Percentiles rank a stretch among this genome's conserved stretches.
Conservation (phyloP, 176 grass and related monocot species). For the Microstegium vimineum region DNA sequence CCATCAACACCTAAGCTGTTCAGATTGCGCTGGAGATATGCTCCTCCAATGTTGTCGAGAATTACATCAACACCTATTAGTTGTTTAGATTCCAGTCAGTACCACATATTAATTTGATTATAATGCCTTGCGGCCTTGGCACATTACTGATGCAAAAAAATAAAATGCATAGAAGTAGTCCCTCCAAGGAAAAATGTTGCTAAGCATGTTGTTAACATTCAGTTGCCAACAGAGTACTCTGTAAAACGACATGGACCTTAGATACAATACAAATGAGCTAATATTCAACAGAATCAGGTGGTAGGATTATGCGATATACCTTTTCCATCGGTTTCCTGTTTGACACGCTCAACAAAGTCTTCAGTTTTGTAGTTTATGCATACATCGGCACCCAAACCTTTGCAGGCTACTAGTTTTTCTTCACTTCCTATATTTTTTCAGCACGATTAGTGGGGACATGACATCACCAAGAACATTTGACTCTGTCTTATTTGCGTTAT, state of each 20-base stretch:
- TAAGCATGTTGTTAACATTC: neutral
- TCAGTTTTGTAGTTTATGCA: constrained; percentile 94
- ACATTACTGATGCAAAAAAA: neutral
- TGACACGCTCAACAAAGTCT: constrained; percentile 71
- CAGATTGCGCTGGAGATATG: constrained; percentile 70
- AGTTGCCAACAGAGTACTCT: neutral
- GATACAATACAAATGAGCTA: neutral
- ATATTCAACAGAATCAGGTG: neutral
- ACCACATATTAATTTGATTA: neutral
- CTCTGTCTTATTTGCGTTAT: neutral
- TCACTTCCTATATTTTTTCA: constrained; percentile 42
- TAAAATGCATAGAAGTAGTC: neutral
- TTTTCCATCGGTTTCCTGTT: constrained; percentile 77
- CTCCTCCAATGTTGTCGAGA: constrained; percentile 67
- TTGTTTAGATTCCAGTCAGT: neutral
- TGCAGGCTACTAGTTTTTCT: constrained; percentile 79
- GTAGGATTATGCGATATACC: constrained; percentile 25
- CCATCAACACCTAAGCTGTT: constrained; percentile 73
- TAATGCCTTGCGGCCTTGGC: neutral
- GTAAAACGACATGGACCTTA: neutral
- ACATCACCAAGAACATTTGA: neutral
- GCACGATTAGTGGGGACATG: neutral
- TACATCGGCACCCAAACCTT: constrained; percentile 69
- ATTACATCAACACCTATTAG: constrained; percentile 74
- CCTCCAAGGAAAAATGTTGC: neutral